Evolutionary conservation across 225 moss, liverwort and hornwort species (phyloP).

Genomic region (Lunularia cruciata): DNA sequence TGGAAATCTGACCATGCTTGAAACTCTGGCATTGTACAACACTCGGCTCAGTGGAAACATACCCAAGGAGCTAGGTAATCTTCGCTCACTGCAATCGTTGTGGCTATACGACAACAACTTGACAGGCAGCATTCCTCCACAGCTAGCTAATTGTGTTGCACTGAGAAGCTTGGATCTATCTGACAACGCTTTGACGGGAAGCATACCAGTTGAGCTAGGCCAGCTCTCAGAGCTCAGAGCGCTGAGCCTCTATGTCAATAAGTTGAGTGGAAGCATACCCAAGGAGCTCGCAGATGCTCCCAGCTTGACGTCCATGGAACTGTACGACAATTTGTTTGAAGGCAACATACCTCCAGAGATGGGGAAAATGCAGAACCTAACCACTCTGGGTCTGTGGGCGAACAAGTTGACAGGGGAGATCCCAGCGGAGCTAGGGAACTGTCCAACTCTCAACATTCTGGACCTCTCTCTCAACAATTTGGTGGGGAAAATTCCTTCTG

Average conservation of each 20-base stretch:
- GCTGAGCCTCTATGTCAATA: slow-evolving; percentile 4
- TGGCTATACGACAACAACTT: slow-evolving; percentile 4
- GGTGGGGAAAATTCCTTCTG: neutral
- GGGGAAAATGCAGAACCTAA: neutral
- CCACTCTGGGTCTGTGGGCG: neutral
- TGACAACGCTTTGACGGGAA: slow-evolving; percentile 10
- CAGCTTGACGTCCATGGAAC: neutral
- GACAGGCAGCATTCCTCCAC: slow-evolving; percentile 11
- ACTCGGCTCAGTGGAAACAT: slow-evolving; percentile 11
- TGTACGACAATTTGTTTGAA: neutral
- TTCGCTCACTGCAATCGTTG: neutral
- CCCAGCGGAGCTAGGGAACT: slow-evolving; percentile 2
- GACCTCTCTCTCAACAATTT: neutral
- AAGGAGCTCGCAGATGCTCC: neutral
- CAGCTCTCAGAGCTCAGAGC: neutral
- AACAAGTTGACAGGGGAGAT: slow-evolving; percentile 14
- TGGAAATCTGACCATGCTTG: slow-evolving; percentile 11
- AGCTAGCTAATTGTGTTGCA: neutral
- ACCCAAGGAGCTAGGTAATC: slow-evolving; percentile 15
- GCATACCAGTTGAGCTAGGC: slow-evolving; percentile 5
- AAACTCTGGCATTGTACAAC: slow-evolving; percentile 24
- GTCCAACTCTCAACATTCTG: neutral
- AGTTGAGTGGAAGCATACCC: slow-evolving; percentile 11
- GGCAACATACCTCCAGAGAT: neutral
- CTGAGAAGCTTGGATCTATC: neutral